phyloP scores from a whole-genome alignment of 495 filamentous ascomycete species.

The Usnea hakonensis region DNA sequence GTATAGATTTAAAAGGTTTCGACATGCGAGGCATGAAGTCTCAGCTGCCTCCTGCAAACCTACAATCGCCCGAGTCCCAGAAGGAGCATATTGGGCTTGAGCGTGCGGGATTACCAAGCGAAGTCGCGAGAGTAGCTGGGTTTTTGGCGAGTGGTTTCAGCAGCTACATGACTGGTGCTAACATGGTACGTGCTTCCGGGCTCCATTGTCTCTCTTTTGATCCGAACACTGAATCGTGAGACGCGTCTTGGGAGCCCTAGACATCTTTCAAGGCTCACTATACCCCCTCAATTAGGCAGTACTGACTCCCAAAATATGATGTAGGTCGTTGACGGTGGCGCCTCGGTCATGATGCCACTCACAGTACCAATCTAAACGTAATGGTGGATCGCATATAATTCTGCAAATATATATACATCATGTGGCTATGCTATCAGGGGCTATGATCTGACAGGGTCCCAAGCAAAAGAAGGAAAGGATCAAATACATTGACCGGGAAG shows the following conservation, averaged over 20 bases:
- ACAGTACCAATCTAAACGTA: slow-evolving; percentile 14
- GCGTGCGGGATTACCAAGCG: slow-evolving; percentile 42
- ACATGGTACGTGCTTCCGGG: too few species aligned
- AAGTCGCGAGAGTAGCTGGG: slow-evolving; percentile 51
- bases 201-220: too few species aligned
- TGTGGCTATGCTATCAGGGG: not conserved
- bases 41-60: slow-evolving; percentile 47
- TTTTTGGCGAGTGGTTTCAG: slow-evolving; percentile 51
- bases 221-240: not conserved
- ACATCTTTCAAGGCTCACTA: not conserved
- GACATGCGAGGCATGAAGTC: slow-evolving; percentile 47
- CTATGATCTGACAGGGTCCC: too few species aligned
- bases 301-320: not conserved
- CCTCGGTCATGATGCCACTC: slow-evolving; percentile 31
- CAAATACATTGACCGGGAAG: too few species aligned
- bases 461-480: too few species aligned
- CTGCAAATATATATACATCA: not conserved
- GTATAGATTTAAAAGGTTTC: slow-evolving; percentile 46
- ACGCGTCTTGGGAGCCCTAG: not conserved
- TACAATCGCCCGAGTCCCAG: slow-evolving; percentile 45
- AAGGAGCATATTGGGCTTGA: slow-evolving; percentile 40
- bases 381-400: not conserved
- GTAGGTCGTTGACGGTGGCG: slow-evolving; percentile 46
- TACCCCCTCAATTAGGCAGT: not conserved
- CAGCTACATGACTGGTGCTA: slow-evolving; percentile 47